Evolutionary conservation across 352 stramenopile species (phyloP), one percentile per base, ranked within the genome.

Genomic region (Pythium plurisporium): DNA sequence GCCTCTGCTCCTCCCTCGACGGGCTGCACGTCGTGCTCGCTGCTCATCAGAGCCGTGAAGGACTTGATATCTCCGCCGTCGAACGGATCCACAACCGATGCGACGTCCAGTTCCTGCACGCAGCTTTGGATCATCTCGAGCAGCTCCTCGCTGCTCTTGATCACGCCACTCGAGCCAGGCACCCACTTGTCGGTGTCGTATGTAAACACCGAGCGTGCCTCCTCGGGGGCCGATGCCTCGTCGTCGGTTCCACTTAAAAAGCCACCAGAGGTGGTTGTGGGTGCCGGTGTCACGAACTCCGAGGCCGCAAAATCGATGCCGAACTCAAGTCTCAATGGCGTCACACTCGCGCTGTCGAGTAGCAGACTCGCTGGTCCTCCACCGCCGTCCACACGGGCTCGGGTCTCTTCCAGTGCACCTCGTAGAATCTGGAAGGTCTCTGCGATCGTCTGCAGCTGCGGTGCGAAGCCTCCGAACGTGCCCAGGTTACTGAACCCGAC

Each of bases 141-240:
- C 55, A 90, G 56, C 33, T 90, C 82, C 19, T 86, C 76, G 27
- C 78, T 89, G 54, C 40, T 79, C 44, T 88, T 79, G 27, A 86
- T 33, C 7, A 59, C 46, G 0, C 72, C 76, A 27, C 48, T 70
- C 2, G 75, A 86, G 0, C 72, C 77, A 4, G 68, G 36, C 15
- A 85, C 61, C 82, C 82, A 89, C 43, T 79, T 72, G 55, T 88
- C 77, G 11, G 69, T 84, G 55, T 91, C 86, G 69, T 91, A 91
- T 20, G 67, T 76, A 43, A 66, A 75, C 42, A 46, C 25, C 15
- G 27, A 43, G 6, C 57, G 48, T 7, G 19, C 31, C 20, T 48
- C 45, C 20, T 51, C 17, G 8, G 43, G 40, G 22, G 10, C 5
- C 25, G 41, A 22, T 26, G 19, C n/a, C 2, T 33, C 48, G 20